These are phyloP conservation scores for Fimicolochytrium jonesii DNA, from an alignment of 192 early-diverging fungal species.

Conservation along the genomic window DNA sequence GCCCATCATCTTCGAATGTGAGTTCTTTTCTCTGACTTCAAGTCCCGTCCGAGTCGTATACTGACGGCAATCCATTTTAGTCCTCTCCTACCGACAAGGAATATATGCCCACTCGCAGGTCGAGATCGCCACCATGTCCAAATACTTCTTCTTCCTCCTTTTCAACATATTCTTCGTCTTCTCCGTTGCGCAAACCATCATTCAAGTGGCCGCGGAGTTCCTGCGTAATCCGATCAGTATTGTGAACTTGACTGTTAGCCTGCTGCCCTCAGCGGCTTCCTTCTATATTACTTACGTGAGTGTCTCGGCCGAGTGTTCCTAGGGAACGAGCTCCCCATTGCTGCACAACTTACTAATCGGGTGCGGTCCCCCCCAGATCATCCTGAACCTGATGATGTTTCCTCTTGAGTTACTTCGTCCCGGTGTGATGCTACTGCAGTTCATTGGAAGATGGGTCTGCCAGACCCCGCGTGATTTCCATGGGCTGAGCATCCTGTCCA, in stretches of 20 bases:
- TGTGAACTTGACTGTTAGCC: conserved; percentile 26
- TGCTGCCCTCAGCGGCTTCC: conserved; percentile 36
- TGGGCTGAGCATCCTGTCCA: conserved; percentile 35
- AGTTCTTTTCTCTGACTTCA: conserved; percentile 7
- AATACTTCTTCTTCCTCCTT: conserved; percentile 49
- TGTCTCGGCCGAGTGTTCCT: neutral
- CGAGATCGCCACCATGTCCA: conserved; percentile 35
- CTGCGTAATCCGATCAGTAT: conserved; percentile 34
- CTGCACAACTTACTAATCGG: neutral
- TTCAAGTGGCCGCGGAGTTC: conserved; percentile 16
- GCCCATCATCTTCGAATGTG: conserved; percentile 46
- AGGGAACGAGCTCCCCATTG: neutral
- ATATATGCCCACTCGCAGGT: conserved; percentile 26
- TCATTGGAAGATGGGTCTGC: conserved; percentile 19
- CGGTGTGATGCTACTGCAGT: conserved; percentile 25
- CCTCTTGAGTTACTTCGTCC: conserved; percentile 44
- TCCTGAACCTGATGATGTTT: conserved; percentile 37
- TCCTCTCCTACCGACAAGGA: conserved; percentile 31
- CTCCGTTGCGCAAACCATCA: conserved; percentile 23
- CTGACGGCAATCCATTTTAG: too few relatives aligned
- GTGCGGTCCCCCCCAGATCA: conserved; percentile 23
- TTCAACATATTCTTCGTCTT: conserved; percentile 57
- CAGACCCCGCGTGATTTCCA: conserved; percentile 46
- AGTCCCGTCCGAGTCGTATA: too few relatives aligned
- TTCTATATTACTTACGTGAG: conserved; percentile 50